Evolutionary conservation across 2,329 filamentous ascomycete genomes (phyloP).

Genomic region (Westerdykella aurantiaca): DNA sequence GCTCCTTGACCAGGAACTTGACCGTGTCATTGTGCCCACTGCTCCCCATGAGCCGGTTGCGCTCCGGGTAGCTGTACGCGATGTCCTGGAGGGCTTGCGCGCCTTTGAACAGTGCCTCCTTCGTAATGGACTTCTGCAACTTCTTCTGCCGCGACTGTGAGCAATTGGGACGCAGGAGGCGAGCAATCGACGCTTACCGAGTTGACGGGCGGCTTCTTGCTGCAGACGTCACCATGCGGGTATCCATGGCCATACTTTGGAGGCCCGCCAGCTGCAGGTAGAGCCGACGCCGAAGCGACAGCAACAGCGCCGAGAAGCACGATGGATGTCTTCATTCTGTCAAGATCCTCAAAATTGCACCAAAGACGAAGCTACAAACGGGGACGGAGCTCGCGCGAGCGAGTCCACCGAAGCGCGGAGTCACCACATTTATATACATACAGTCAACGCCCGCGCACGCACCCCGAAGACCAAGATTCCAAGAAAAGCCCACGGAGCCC

Average conservation of each 20-base stretch:
- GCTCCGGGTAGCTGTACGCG: constrained; percentile 33
- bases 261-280: neutral
- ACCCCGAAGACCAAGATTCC: too few relatives aligned
- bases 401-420: too few relatives aligned
- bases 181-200: constrained; percentile 10
- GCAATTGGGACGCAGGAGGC: neutral
- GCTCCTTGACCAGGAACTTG: constrained; percentile 30
- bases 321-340: neutral
- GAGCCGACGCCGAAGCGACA: neutral
- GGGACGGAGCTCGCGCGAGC: too few relatives aligned
- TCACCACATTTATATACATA: too few relatives aligned
- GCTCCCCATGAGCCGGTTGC: constrained; percentile 37
- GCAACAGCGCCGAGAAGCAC: neutral
- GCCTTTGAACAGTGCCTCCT: constrained; percentile 23
- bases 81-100: constrained; percentile 32
- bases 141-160: constrained; percentile 15
- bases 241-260: neutral
- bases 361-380: too few relatives aligned
- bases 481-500: too few relatives aligned
- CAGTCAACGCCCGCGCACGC: too few relatives aligned
- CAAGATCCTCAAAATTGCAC: too few relatives aligned
- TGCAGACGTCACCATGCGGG: constrained; percentile 11
- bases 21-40: constrained; percentile 38
- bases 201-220: constrained; percentile 16
- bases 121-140: constrained; percentile 24